Base-by-base conservation (phyloP, 208 protist genomes). In the Crithidia mellificae region DNA sequence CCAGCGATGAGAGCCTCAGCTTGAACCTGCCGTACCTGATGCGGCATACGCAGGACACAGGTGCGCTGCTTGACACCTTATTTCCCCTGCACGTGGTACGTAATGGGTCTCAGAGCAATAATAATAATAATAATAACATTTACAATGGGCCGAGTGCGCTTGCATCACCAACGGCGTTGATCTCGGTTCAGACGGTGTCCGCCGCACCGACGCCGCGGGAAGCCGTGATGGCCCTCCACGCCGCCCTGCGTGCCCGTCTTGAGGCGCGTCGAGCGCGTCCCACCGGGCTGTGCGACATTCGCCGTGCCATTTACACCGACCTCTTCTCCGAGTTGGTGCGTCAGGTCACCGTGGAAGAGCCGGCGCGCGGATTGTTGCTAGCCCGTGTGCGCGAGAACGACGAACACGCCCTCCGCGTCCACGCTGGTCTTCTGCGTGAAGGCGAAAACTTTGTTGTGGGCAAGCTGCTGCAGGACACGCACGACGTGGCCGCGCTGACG, bases 271-370 rank as follows among this genome's bases (percentile, higher is more conserved):
- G 98, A 50, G 98, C 98, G 12, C 78, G 95, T 15, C 94, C 98
- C 25, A 95, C 69, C 14, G 98, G 98, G 12, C 88, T 99, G 51
- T 99, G 98, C 76, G 91, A 94, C 9, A 96, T 99, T 24, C 83
- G 98, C 14, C 92, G 98, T 46, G 94, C 98, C 72, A 79, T 99
- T 6, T 99, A 99, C 74, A 38, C 84, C 14, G 98, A 99, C 68
- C 78, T 93, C n/a, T 99, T 99, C 77, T 97, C 94, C 73, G 89
- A 93, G 74, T 68, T 99, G 14, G 98, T 99, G 62, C 94, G 98
- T 6, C 92, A 99, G 76, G 83, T 99, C 17, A 99, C 98, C 12
- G 74, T 99, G n/a, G 97, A 98, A 63, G 98, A 98, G 67, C 92
- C 96, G 6, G 98, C 98, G 69, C 80, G 98, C 4, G 98, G 98